phyloP scores from a whole-genome alignment of 1,284 basidiomycete species.

The Cerioporus squamosus region DNA sequence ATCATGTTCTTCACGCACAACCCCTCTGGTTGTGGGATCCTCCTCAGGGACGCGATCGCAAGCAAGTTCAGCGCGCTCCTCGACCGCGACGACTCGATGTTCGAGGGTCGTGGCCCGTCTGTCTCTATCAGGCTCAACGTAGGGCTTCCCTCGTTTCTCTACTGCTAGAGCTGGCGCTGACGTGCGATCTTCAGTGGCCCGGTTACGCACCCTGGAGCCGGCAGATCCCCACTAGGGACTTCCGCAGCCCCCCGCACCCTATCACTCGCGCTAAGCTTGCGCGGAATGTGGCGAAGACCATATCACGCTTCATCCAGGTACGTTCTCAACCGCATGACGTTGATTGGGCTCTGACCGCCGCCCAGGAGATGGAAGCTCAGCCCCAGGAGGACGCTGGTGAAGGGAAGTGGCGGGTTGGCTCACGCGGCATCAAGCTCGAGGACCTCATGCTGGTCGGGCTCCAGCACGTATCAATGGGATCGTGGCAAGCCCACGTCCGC shows the following conservation, averaged over 20 bases:
- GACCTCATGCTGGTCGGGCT: constrained; percentile 73
- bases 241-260: constrained; percentile 71
- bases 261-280: constrained; percentile 52
- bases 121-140: constrained; percentile 78
- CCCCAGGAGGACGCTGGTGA: constrained; percentile 52
- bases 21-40: constrained; percentile 60
- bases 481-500: constrained; percentile 77
- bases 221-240: constrained; percentile 80
- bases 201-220: constrained; percentile 76
- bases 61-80: constrained; percentile 46
- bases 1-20: constrained; percentile 61
- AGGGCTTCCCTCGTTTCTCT: constrained; percentile 22
- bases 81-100: constrained; percentile 64
- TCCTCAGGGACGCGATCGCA: constrained; percentile 54
- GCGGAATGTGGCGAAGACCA: constrained; percentile 41
- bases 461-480: constrained; percentile 79
- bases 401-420: constrained; percentile 62
- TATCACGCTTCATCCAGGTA: constrained; percentile 44
- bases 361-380: constrained; percentile 49
- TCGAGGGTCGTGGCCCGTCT: constrained; percentile 71
- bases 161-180: not conserved
- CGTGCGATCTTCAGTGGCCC: constrained; percentile 58
- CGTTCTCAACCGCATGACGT: not conserved
- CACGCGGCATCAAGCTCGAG: constrained; percentile 56
- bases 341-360: not conserved